Evolutionary conservation across 2,329 filamentous ascomycete genomes (phyloP).

Genomic region (Paecilomyces niveus): DNA sequence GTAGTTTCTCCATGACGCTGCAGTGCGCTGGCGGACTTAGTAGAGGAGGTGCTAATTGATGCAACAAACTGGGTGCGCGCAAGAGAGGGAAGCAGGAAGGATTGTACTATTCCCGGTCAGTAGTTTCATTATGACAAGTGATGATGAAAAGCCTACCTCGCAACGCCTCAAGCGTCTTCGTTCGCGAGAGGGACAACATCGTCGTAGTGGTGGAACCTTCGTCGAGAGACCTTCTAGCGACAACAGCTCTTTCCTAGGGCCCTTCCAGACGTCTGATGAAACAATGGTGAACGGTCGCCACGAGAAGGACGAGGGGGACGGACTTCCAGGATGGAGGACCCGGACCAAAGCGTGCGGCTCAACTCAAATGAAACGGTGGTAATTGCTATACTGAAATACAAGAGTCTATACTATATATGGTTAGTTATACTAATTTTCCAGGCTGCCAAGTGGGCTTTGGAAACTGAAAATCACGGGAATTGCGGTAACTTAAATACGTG

Average conservation of each 20-base stretch:
- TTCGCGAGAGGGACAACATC: conserved; percentile 21
- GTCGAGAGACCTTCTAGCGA: conserved; percentile 2
- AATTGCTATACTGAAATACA: neutral
- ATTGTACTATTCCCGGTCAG: conserved; percentile 20
- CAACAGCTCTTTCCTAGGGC: neutral
- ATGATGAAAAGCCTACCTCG: conserved; percentile 14
- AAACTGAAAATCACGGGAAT: neutral
- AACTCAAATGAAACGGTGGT: neutral
- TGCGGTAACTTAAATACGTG: neutral
- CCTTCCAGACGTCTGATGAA: neutral
- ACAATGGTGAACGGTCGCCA: neutral
- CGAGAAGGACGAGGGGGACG: neutral
- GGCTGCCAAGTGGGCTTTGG: neutral
- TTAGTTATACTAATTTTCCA: neutral
- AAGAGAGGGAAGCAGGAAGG: conserved; percentile 20
- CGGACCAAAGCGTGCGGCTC: neutral
- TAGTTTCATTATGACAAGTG: conserved; percentile 4
- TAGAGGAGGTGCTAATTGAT: conserved; percentile 36
- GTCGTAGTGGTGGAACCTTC: conserved; percentile 1
- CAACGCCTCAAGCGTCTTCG: conserved; percentile 19
- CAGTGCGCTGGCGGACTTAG: conserved; percentile 36
- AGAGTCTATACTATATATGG: neutral
- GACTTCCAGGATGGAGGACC: neutral
- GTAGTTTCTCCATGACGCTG: conserved; percentile 26
- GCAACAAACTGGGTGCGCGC: conserved; percentile 30